A percentile compares a stretch with the other conserved stretches of the same genome.
These are phyloP conservation scores for Fusarium torreyae DNA, from an alignment of 2,329 filamentous ascomycete genomes.

Conservation along the genomic window DNA sequence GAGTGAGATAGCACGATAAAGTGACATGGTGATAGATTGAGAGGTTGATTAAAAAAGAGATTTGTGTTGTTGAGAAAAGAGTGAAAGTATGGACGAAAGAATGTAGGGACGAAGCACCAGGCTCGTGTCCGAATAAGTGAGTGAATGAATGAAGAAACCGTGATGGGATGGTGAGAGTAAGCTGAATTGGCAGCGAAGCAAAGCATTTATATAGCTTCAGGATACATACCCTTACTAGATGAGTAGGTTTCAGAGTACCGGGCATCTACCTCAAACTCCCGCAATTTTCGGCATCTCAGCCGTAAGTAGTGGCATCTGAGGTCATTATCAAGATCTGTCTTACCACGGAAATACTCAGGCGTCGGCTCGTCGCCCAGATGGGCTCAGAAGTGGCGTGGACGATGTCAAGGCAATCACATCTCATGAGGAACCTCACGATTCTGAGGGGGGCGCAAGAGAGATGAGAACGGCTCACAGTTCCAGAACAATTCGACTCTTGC, in stretches of 20 bases:
- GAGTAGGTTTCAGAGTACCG: constrained; percentile 2
- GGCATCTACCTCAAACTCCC: constrained; percentile 5
- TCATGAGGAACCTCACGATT: constrained; percentile 12
- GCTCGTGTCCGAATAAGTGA: constrained; percentile 24
- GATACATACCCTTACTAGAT: neutral
- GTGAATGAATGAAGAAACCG: constrained; percentile 4
- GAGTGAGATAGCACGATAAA: constrained; percentile 46
- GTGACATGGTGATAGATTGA: constrained; percentile 37
- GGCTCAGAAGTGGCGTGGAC: constrained; percentile 33
- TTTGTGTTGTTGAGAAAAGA: constrained; percentile 3
- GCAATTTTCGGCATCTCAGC: neutral
- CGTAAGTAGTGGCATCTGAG: neutral
- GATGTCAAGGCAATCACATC: neutral
- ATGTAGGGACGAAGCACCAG: constrained; percentile 36
- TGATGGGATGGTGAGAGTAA: constrained; percentile 18
- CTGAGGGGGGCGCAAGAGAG: neutral
- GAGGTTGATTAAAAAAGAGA: neutral
- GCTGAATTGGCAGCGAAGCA: neutral
- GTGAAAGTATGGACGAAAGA: constrained; percentile 13
- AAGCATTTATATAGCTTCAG: constrained; percentile 13
- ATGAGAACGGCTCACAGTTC: constrained; percentile 1
- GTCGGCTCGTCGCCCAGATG: constrained; percentile 6
- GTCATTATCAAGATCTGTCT: neutral
- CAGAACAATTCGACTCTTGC: neutral
- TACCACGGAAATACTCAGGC: constrained; percentile 4